Base-by-base conservation (phyloP, 495 filamentous ascomycete species). In the Amorphotheca resinae region DNA sequence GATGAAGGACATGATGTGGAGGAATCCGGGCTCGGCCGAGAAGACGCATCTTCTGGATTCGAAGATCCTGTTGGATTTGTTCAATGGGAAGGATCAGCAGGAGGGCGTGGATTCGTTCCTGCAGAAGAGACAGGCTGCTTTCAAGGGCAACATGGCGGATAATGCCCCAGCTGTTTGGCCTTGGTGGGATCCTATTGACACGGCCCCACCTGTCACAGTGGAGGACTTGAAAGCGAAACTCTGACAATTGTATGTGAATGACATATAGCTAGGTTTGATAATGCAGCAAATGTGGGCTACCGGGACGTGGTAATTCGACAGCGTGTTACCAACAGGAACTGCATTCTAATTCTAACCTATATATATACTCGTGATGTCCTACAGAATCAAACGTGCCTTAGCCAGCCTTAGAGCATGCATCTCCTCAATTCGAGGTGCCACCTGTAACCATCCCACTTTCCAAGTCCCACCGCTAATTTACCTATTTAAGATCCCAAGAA, bases 1-100 rank as follows among this genome's bases (percentile, higher is more conserved):
- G 46, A 79, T 77, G 63, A 64, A 65, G 23, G 73, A 76, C 31
- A 42, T 81, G 54, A 68, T 82, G 67, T 80, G 69, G 63, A 62
- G 72, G 8, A 67, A 70, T 31, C 64, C 66, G 3, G 70, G 64
- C 3, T 64, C 62, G 9, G 63, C 73, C 1, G 76, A 82, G 54
- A 68, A 61, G 28, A 64, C 72, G 28, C 75, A 79, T 62, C 50
- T 79, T 42, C 48, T 80, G 23, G 76, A 80, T 57, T 72, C 66
- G 34, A 64, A 62, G 45, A 48, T 78, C 25, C 59, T 82, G 21
- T 68, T 63, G 46, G 69, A 74, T 38, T 53, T 77, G 45, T 78
- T 79, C 60, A 51, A 50, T 16, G 59, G 64, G 12, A 57, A 48
- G 58, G 70, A 76, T 45, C 65, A 66, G 35, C 56, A 57, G 33